Evolutionary conservation across 2,329 filamentous ascomycete genomes (phyloP).

Genomic region (Penicillium sp.): DNA sequence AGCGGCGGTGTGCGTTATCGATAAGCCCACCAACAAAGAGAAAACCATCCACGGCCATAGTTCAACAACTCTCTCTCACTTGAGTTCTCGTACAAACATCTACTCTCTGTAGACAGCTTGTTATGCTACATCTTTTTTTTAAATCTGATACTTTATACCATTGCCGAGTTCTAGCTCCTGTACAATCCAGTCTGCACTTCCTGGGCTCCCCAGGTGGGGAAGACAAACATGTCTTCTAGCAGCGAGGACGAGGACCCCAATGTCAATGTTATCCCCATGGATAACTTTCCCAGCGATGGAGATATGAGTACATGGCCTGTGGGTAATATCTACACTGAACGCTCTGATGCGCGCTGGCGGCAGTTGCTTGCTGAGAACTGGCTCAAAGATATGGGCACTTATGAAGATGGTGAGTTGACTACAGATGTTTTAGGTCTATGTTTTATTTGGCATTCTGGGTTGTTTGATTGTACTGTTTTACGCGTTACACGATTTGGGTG

Average conservation of each 20-base stretch:
- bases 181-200: background rate
- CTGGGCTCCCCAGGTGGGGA: background rate
- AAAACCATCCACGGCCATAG: constrained; percentile 1
- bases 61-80: background rate
- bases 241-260: constrained; percentile 16
- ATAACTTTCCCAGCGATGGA: constrained; percentile 35
- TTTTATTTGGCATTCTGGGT: background rate
- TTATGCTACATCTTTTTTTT: background rate
- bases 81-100: background rate
- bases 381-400: constrained; percentile 39
- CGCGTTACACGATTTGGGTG: background rate
- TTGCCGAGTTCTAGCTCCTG: background rate
- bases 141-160: background rate
- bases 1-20: background rate
- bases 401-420: constrained; percentile 27
- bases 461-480: background rate
- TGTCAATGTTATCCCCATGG: constrained; percentile 27
- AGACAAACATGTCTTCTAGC: constrained; percentile 4
- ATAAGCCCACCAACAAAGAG: constrained; percentile 1
- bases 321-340: constrained; percentile 12
- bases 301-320: constrained; percentile 31
- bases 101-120: background rate
- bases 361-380: constrained; percentile 42
- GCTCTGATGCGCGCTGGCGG: constrained; percentile 40
- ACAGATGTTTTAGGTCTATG: background rate